Percentiles rank a stretch among this genome's conserved stretches.
phyloP scores from a whole-genome alignment of 306 rosid genomes.

The Malus fusca region DNA sequence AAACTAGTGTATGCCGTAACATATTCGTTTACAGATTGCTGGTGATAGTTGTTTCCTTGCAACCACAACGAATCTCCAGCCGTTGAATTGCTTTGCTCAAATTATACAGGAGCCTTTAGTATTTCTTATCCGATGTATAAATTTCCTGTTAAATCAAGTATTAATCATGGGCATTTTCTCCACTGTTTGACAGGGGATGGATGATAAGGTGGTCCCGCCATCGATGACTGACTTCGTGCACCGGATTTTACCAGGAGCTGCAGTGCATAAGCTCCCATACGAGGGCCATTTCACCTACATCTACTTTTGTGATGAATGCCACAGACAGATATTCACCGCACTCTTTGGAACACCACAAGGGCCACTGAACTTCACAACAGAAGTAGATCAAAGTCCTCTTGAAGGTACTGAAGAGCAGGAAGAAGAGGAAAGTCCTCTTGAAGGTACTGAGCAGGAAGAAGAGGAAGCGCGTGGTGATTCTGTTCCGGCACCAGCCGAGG shows the following conservation, averaged over 20 bases:
- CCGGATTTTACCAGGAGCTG: conserved; percentile 83
- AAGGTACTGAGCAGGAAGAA: conserved; percentile 21
- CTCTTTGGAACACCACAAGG: conserved; percentile 96
- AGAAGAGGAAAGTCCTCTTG: conserved; percentile 14
- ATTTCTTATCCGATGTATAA: neutral
- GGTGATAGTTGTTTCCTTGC: neutral
- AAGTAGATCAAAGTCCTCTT: conserved; percentile 21
- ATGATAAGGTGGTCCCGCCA: conserved; percentile 86
- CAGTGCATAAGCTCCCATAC: conserved; percentile 92
- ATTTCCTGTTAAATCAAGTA: neutral
- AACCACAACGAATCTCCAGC: neutral
- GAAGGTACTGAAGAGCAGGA: conserved; percentile 30
- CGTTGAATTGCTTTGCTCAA: neutral
- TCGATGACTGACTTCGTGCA: conserved; percentile 95
- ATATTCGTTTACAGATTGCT: neutral
- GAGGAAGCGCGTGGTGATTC: conserved; percentile 16
- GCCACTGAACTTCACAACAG: conserved; percentile 35
- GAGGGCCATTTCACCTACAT: conserved; percentile 94
- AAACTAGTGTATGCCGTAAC: neutral
- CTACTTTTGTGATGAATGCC: conserved; percentile 94
- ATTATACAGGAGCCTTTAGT: neutral
- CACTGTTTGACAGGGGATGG: conserved; percentile 82
- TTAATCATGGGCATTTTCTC: neutral
- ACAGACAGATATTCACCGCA: conserved; percentile 89
- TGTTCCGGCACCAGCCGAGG: conserved; percentile 9